A percentile compares a stretch with the other conserved stretches of the same genome.
Evolutionary conservation across 2,329 filamentous ascomycete species (phyloP).

Genomic region (Hortaea werneckii): DNA sequence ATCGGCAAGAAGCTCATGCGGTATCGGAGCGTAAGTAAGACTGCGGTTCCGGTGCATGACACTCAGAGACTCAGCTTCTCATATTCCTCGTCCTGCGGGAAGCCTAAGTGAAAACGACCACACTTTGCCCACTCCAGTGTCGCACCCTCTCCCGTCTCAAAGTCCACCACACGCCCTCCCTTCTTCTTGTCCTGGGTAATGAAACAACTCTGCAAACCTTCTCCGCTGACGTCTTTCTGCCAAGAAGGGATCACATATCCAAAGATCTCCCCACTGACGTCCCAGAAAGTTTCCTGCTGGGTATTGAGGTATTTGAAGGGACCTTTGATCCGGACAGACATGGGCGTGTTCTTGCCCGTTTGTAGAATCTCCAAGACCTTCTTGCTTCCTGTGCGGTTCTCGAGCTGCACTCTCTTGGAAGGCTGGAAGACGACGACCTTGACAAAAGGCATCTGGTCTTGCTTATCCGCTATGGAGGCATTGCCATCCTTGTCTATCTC

Average conservation of each 20-base stretch:
- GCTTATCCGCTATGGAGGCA: slow-evolving; percentile 22
- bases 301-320: slow-evolving; percentile 27
- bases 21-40: too few relatives aligned
- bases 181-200: slow-evolving; percentile 22
- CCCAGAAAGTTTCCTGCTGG: slow-evolving; percentile 19
- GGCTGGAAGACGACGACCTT: slow-evolving; percentile 33
- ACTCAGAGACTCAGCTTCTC: slow-evolving; percentile 24
- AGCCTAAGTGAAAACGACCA: slow-evolving; percentile 33
- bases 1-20: too few relatives aligned
- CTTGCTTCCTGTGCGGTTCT: slow-evolving; percentile 13
- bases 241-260: slow-evolving; percentile 31
- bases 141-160: slow-evolving; percentile 26
- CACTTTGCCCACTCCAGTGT: slow-evolving; percentile 30
- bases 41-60: neutral
- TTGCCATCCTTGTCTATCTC: slow-evolving; percentile 23
- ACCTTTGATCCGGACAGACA: slow-evolving; percentile 30
- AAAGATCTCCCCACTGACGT: slow-evolving; percentile 30
- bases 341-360: slow-evolving; percentile 28
- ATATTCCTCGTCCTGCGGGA: slow-evolving; percentile 32
- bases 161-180: slow-evolving; percentile 29
- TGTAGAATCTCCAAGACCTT: slow-evolving; percentile 19
- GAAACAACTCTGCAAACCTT: slow-evolving; percentile 30
- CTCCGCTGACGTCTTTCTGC: slow-evolving; percentile 32
- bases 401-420: slow-evolving; percentile 21
- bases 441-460: slow-evolving; percentile 29